These are phyloP conservation scores for Licmophora abbreviata DNA, from an alignment of 108 stramenopile genomes.

Conservation along the genomic window DNA sequence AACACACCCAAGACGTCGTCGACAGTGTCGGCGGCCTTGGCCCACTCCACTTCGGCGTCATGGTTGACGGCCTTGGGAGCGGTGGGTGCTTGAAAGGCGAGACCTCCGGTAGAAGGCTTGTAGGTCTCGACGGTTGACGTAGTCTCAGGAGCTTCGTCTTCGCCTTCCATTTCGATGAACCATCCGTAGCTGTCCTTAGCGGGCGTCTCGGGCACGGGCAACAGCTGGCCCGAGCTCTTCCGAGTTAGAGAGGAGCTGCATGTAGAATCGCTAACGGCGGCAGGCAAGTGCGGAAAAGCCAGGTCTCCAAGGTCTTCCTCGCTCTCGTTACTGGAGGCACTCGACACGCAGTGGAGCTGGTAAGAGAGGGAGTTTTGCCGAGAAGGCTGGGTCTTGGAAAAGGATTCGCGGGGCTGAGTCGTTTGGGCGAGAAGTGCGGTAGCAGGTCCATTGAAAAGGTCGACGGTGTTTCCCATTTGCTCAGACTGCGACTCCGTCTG, in stretches of 20 bases:
- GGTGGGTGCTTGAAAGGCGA: slow-evolving; percentile 36
- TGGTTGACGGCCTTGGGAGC: slow-evolving; percentile 17
- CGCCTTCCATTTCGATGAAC: slow-evolving; percentile 40
- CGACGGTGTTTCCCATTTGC: too few species aligned
- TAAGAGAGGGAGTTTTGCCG: slow-evolving; percentile 11
- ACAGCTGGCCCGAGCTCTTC: slow-evolving; percentile 23
- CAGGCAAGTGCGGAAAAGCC: slow-evolving; percentile 43
- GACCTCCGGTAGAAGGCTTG: slow-evolving; percentile 8
- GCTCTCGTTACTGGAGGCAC: slow-evolving; percentile 1
- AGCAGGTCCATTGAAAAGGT: background rate
- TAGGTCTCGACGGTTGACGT: slow-evolving; percentile 1
- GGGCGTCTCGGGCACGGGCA: slow-evolving; percentile 13
- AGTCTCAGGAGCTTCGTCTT: background rate
- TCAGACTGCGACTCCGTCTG: background rate
- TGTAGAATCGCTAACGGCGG: slow-evolving; percentile 47
- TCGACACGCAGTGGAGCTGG: slow-evolving; percentile 21
- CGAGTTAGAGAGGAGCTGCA: slow-evolving; percentile 32
- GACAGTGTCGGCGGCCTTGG: slow-evolving; percentile 54
- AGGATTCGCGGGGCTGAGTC: slow-evolving; percentile 5
- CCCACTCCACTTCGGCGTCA: slow-evolving; percentile 52
- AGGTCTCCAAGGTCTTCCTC: background rate
- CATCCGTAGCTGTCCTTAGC: slow-evolving; percentile 37
- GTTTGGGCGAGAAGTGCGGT: background rate
- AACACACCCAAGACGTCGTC: slow-evolving; percentile 55
- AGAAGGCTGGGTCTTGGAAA: background rate